Evolutionary conservation across 306 rosid genomes (phyloP).

Genomic region (Albizia julibrissin): DNA sequence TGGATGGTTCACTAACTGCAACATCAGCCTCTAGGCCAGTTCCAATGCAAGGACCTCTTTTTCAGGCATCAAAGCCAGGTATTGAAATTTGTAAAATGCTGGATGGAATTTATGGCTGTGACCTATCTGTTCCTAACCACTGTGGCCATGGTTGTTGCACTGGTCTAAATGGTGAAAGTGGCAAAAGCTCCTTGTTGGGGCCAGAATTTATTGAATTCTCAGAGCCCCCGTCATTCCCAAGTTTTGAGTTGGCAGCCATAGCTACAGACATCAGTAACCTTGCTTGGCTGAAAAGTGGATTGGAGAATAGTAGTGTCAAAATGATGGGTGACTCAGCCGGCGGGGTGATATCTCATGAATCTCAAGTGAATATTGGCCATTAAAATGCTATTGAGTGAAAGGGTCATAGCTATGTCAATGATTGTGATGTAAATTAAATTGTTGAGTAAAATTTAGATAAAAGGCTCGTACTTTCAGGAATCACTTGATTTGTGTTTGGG

Average conservation of each 20-base stretch:
- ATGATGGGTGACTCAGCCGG: constrained; percentile 64
- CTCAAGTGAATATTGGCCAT: constrained; percentile 55
- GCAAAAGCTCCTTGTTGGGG: constrained; percentile 65
- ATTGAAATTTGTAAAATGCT: constrained; percentile 57
- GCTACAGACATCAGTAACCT: constrained; percentile 89
- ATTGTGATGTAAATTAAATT: constrained; percentile 40
- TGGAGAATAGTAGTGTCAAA: constrained; percentile 77
- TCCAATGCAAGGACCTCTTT: constrained; percentile 67
- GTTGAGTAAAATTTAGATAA: constrained; percentile 2
- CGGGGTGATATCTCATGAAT: constrained; percentile 45
- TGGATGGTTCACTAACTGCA: constrained; percentile 51
- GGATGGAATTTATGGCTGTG: constrained; percentile 47
- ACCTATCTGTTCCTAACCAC: constrained; percentile 46
- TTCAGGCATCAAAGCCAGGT: constrained; percentile 62
- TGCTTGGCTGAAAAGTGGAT: constrained; percentile 97
- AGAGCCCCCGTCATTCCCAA: constrained; percentile 74
- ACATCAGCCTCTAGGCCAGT: constrained; percentile 49
- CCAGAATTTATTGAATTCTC: constrained; percentile 85
- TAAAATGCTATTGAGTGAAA: constrained; percentile 13
- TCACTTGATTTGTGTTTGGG: not conserved
- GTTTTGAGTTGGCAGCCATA: constrained; percentile 88
- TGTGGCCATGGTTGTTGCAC: constrained; percentile 84
- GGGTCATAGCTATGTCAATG: constrained; percentile 26
- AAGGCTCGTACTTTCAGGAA: not conserved
- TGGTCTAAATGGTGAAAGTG: constrained; percentile 34